phyloP scores from a whole-genome alignment of 2,329 filamentous ascomycete species.

The Pseudogymnoascus sp. region DNA sequence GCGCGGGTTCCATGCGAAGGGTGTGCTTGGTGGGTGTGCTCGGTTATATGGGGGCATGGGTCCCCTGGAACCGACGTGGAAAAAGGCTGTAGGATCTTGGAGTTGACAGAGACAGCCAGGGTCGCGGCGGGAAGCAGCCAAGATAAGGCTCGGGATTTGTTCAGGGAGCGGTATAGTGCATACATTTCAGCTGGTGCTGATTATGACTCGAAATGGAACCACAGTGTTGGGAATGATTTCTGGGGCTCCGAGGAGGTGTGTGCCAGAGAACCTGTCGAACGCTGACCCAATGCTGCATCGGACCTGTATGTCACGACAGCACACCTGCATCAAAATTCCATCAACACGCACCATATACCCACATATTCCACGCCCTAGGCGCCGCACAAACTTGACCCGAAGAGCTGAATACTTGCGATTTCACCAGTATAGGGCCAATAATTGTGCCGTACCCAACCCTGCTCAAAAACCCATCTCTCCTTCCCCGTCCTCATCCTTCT shows the following conservation, averaged over 20 bases:
- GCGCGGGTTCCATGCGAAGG: neutral
- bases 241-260: neutral
- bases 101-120: neutral
- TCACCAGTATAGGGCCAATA: neutral
- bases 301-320: slow-evolving; percentile 4
- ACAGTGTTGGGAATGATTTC: neutral
- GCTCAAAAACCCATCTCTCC: neutral
- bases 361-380: neutral
- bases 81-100: neutral
- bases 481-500: neutral
- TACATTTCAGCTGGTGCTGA: neutral
- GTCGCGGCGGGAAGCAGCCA: neutral
- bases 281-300: neutral
- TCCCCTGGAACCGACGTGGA: neutral
- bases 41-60: neutral
- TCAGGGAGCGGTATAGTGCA: neutral
- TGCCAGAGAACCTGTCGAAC: neutral
- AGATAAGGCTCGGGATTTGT: slow-evolving; percentile 5
- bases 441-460: neutral
- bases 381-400: neutral
- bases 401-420: neutral
- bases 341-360: neutral
- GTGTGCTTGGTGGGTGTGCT: neutral
- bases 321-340: neutral
- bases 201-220: neutral